Conservation (phyloP, 805 yeast genomes). For the Candida dajiaensis region DNA sequence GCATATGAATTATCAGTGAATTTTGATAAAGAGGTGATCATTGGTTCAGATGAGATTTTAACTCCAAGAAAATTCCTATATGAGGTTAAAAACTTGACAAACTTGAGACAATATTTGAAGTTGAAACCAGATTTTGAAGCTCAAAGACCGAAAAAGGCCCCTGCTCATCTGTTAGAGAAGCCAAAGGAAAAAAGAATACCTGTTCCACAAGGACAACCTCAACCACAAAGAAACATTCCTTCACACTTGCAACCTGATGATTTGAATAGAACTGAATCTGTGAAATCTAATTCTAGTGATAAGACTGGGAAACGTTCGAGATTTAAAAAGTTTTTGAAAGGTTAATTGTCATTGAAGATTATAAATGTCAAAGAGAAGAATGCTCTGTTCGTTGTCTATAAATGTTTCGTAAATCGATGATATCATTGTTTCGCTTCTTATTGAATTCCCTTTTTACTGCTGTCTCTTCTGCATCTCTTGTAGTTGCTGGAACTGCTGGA, state of each 20-base stretch:
- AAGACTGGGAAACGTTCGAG: slow-evolving; percentile 41
- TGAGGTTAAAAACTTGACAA: slow-evolving; percentile 31
- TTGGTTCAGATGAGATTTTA: slow-evolving; percentile 76
- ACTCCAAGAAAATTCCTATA: slow-evolving; percentile 41
- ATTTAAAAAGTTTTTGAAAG: slow-evolving; percentile 40
- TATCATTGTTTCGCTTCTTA: too few species aligned
- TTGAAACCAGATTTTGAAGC: slow-evolving; percentile 31
- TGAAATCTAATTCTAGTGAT: slow-evolving; percentile 11
- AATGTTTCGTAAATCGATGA: too few species aligned
- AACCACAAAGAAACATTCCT: slow-evolving; percentile 1
- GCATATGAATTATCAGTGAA: slow-evolving; percentile 61
- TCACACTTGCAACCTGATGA: neutral
- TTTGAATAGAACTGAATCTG: neutral
- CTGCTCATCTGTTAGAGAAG: slow-evolving; percentile 38
- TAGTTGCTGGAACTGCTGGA: neutral
- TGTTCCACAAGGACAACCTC: slow-evolving; percentile 4
- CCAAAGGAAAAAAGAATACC: slow-evolving; percentile 10
- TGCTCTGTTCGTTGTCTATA: too few species aligned
- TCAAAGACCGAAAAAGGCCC: slow-evolving; percentile 33
- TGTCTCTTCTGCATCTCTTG: neutral
- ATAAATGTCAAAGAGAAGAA: too few species aligned
- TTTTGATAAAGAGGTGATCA: slow-evolving; percentile 64
- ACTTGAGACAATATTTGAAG: slow-evolving; percentile 35
- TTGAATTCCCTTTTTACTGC: too few species aligned
- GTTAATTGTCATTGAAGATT: neutral